Evolutionary conservation across 257 asterid genomes (phyloP).

Genomic region (Solanum sitiens): DNA sequence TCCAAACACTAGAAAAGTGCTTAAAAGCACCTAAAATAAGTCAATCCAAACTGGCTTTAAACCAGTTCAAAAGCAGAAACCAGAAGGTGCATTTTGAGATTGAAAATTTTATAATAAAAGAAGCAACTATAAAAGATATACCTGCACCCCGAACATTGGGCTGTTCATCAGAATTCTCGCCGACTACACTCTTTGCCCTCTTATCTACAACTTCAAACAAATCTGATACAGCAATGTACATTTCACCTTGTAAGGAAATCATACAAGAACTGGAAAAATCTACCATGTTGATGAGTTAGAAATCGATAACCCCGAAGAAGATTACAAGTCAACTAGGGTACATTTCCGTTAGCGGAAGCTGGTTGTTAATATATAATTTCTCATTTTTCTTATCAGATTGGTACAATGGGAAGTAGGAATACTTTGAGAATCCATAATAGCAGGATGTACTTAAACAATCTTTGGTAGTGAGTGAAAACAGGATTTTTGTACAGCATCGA

Average conservation of each 20-base stretch:
- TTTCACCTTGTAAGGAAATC: background rate
- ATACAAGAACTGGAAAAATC: background rate
- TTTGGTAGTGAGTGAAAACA: background rate
- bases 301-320: background rate
- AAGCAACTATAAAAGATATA: conserved; percentile 10
- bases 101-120: background rate
- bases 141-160: conserved; percentile 44
- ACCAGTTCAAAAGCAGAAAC: background rate
- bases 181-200: conserved; percentile 86
- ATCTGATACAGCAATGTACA: conserved; percentile 36
- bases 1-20: background rate
- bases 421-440: background rate
- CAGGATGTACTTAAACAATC: background rate
- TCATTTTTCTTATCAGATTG: background rate
- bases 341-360: background rate
- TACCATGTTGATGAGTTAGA: background rate
- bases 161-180: conserved; percentile 70
- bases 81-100: background rate
- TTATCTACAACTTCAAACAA: conserved; percentile 94
- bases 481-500: background rate
- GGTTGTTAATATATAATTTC: background rate
- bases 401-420: background rate
- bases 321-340: background rate
- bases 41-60: background rate
- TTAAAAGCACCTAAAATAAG: background rate